Conservation (phyloP, 2,329 filamentous ascomycete genomes). For the Dactylellina sp. region DNA sequence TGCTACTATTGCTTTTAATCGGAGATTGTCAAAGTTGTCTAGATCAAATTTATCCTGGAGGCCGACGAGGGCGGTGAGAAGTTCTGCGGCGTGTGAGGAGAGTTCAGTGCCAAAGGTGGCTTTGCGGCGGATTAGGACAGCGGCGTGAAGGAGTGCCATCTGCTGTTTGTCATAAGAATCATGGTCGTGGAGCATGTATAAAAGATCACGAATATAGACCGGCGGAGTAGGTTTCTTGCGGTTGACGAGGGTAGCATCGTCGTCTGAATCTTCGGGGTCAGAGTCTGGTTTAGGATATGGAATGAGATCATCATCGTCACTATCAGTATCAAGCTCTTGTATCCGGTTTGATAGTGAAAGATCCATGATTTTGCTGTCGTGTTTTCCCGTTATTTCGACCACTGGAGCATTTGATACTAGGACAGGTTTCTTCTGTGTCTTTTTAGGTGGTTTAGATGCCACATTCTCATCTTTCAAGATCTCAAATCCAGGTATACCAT, state of each 20-base stretch:
- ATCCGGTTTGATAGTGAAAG: slow-evolving; percentile 68
- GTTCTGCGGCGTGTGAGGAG: slow-evolving; percentile 81
- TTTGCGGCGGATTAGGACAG: slow-evolving; percentile 86
- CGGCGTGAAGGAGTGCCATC: slow-evolving; percentile 80
- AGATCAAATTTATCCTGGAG: slow-evolving; percentile 88
- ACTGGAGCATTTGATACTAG: slow-evolving; percentile 64
- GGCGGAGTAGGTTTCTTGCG: slow-evolving; percentile 85
- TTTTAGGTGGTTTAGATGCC: slow-evolving; percentile 8
- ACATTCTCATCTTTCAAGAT: slow-evolving; percentile 34
- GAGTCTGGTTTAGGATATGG: slow-evolving; percentile 88
- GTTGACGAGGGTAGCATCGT: slow-evolving; percentile 87
- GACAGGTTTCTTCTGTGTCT: slow-evolving; percentile 59
- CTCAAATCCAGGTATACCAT: slow-evolving; percentile 66
- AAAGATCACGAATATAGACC: slow-evolving; percentile 89
- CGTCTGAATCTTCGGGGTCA: slow-evolving; percentile 90
- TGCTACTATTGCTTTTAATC: slow-evolving; percentile 83
- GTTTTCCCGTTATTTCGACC: slow-evolving; percentile 12
- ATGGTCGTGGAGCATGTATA: slow-evolving; percentile 80
- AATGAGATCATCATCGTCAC: slow-evolving; percentile 76
- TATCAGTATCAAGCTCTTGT: slow-evolving; percentile 73
- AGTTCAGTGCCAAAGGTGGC: slow-evolving; percentile 89
- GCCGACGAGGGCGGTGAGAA: slow-evolving; percentile 80
- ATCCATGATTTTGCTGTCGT: not conserved
- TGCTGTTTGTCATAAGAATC: slow-evolving; percentile 88
- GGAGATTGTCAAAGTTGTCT: slow-evolving; percentile 78